Evolutionary conservation across 2,329 filamentous ascomycete genomes (phyloP).

Genomic region (Metarhizium sp.): DNA sequence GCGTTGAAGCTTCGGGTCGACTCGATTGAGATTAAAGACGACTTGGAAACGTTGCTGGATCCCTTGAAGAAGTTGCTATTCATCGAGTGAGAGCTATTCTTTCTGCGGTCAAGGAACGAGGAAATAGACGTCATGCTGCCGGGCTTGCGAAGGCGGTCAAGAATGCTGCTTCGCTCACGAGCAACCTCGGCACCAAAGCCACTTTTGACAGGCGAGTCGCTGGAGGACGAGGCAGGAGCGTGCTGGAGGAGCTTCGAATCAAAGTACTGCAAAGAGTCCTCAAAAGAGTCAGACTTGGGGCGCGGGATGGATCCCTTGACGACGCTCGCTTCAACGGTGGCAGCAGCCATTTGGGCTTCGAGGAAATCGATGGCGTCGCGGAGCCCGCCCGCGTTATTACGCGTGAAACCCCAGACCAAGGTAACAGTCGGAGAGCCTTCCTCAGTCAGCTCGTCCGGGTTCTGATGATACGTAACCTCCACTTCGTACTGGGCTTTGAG

Average conservation of each 20-base stretch:
- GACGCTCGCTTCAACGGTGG: constrained; percentile 77
- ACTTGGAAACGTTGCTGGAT: constrained; percentile 83
- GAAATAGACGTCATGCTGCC: constrained; percentile 91
- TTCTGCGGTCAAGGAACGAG: constrained; percentile 90
- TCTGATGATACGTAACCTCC: constrained; percentile 65
- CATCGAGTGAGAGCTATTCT: constrained; percentile 83
- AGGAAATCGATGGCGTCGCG: constrained; percentile 95
- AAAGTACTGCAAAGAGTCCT: constrained; percentile 93
- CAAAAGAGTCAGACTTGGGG: constrained; percentile 98
- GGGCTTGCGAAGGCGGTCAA: constrained; percentile 89
- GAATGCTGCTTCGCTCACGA: constrained; percentile 72
- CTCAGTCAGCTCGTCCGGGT: constrained; percentile 47
- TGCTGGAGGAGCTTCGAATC: constrained; percentile 94
- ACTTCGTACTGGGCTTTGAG: constrained; percentile 89
- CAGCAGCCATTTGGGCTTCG: constrained; percentile 73
- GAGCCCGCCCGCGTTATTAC: constrained; percentile 91
- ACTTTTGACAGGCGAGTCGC: constrained; percentile 81
- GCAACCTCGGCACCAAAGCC: constrained; percentile 74
- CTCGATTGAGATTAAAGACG: constrained; percentile 91
- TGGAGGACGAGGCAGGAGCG: constrained; percentile 68
- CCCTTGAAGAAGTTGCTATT: constrained; percentile 86
- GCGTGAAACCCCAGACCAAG: constrained; percentile 75
- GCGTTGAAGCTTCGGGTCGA: constrained; percentile 83
- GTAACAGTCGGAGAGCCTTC: constrained; percentile 49
- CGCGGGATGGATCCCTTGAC: constrained; percentile 92